Percentiles rank a stretch among this genome's conserved stretches.
Evolutionary conservation across 2,329 filamentous ascomycete genomes (phyloP).

Genomic region (Pyrenochaeta sp.): DNA sequence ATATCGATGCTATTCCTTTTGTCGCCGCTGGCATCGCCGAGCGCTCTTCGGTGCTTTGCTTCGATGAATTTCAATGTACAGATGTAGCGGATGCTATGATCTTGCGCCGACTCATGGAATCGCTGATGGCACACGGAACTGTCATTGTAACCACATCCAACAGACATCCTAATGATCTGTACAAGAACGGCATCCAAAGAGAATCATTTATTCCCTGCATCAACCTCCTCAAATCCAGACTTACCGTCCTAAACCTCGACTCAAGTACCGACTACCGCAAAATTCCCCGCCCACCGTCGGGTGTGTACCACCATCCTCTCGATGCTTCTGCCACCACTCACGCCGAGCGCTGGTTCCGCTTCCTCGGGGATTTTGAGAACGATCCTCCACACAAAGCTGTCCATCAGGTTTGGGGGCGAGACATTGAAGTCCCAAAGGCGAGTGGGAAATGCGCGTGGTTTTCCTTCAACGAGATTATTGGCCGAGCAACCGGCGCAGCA

Average conservation of each 20-base stretch:
- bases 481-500: slow-evolving; percentile 85
- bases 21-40: slow-evolving; percentile 94
- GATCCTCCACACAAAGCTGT: slow-evolving; percentile 78
- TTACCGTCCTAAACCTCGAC: slow-evolving; percentile 93
- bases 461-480: slow-evolving; percentile 90
- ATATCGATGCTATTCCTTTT: slow-evolving; percentile 89
- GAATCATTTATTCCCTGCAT: slow-evolving; percentile 96
- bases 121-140: slow-evolving; percentile 94
- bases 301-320: slow-evolving; percentile 91
- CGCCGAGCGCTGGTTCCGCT: slow-evolving; percentile 93
- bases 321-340: slow-evolving; percentile 79
- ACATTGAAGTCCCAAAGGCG: slow-evolving; percentile 85
- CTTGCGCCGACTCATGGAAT: slow-evolving; percentile 83
- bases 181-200: slow-evolving; percentile 97
- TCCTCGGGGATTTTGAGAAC: slow-evolving; percentile 81
- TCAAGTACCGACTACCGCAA: slow-evolving; percentile 97
- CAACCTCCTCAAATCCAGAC: slow-evolving; percentile 81
- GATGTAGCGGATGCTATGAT: slow-evolving; percentile 99
- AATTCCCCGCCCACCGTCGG: slow-evolving; percentile 89
- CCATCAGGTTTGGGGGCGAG: slow-evolving; percentile 90
- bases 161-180: slow-evolving; percentile 92
- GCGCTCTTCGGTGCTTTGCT: slow-evolving; percentile 85
- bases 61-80: slow-evolving; percentile 98
- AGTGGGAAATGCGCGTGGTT: slow-evolving; percentile 90
- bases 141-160: slow-evolving; percentile 97